phyloP scores from a whole-genome alignment of 2,329 filamentous ascomycete species.

The Penicillium sp. region DNA sequence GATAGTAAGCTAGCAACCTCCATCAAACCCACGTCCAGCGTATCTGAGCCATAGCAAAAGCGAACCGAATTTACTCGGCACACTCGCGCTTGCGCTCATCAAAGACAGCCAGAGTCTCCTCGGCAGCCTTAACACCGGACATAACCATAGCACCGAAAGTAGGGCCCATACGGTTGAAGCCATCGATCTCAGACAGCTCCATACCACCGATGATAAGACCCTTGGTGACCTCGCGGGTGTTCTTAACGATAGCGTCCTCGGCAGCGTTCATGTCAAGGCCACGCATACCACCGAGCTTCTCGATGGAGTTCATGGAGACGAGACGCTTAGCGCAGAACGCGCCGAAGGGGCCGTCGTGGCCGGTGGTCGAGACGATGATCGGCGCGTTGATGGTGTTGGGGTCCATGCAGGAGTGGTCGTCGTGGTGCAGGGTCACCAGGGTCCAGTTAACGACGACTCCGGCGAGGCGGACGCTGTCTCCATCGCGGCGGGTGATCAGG shows the following conservation, averaged over 20 bases:
- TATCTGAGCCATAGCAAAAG: background rate
- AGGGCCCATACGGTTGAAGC: conserved; percentile 86
- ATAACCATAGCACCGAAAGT: conserved; percentile 89
- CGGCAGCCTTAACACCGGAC: conserved; percentile 84
- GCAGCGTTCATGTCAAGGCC: conserved; percentile 89
- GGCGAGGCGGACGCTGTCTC: conserved; percentile 65
- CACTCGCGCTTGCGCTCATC: conserved; percentile 77
- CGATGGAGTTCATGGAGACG: conserved; percentile 79
- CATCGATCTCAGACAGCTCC: conserved; percentile 88
- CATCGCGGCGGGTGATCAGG: conserved; percentile 73
- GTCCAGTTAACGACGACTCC: conserved; percentile 97
- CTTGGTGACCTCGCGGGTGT: conserved; percentile 81
- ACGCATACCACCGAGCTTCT: conserved; percentile 86
- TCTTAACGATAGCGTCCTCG: conserved; percentile 91
- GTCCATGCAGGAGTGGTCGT: conserved; percentile 94
- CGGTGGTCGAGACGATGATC: conserved; percentile 82
- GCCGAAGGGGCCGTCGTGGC: conserved; percentile 86
- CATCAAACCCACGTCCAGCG: background rate
- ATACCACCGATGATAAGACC: conserved; percentile 92
- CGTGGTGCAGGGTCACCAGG: conserved; percentile 80
- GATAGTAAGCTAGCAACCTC: conserved; percentile 8
- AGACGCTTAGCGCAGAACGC: conserved; percentile 90
- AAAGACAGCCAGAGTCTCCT: conserved; percentile 76
- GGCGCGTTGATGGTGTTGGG: conserved; percentile 95
- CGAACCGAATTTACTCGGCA: conserved; percentile 47